These are phyloP conservation scores for Globisporangium rhizosaccharum DNA, from an alignment of 352 stramenopile genomes.

Conservation along the genomic window DNA sequence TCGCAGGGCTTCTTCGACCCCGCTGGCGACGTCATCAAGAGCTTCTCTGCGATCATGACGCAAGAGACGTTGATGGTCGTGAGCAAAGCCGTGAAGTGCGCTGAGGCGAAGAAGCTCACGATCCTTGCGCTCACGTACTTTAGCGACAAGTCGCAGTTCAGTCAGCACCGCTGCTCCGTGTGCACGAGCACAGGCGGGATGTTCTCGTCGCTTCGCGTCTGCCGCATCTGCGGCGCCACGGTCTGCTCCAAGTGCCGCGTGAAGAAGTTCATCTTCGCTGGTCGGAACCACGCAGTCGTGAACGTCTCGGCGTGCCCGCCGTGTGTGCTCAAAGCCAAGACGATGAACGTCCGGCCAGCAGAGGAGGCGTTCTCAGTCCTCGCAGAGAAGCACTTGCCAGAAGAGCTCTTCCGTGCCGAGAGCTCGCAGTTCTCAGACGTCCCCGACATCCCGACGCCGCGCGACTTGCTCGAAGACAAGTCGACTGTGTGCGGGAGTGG, in stretches of 20 bases:
- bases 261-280: slow-evolving; percentile 44
- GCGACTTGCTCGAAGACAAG: slow-evolving; percentile 9
- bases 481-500: slow-evolving; percentile 2
- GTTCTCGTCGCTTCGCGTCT: slow-evolving; percentile 20
- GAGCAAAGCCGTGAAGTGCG: slow-evolving; percentile 33
- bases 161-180: background rate
- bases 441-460: background rate
- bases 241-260: slow-evolving; percentile 41
- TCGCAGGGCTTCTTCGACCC: slow-evolving; percentile 39
- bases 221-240: slow-evolving; percentile 31
- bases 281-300: slow-evolving; percentile 9
- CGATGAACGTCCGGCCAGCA: slow-evolving; percentile 9
- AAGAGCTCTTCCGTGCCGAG: slow-evolving; percentile 10
- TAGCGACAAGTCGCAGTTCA: slow-evolving; percentile 19
- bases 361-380: slow-evolving; percentile 14
- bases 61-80: slow-evolving; percentile 20
- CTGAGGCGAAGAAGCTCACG: slow-evolving; percentile 54
- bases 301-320: slow-evolving; percentile 11
- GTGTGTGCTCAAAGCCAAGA: slow-evolving; percentile 14
- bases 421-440: slow-evolving; percentile 6
- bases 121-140: slow-evolving; percentile 26
- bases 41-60: slow-evolving; percentile 21
- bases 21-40: slow-evolving; percentile 24
- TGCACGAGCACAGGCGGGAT: slow-evolving; percentile 6
- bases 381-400: slow-evolving; percentile 7